phyloP scores from a whole-genome alignment of 345 rosid species.

The Populus deltoides region DNA sequence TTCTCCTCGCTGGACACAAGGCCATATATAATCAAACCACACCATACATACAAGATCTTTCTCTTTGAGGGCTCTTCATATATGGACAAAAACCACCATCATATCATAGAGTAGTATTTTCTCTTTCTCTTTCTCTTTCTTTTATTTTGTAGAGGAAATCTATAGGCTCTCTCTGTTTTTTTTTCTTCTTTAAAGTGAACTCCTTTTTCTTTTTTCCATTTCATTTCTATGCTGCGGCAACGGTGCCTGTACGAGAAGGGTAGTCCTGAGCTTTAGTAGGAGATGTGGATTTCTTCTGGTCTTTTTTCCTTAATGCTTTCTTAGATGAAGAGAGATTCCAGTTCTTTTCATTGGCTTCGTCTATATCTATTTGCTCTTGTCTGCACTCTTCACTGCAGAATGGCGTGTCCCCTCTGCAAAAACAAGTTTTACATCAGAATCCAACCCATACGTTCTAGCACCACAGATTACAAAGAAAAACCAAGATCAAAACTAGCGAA shows the following conservation, averaged over 20 bases:
- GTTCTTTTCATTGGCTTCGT: constrained; percentile 61
- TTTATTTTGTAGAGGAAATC: neutral
- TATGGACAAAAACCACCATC: neutral
- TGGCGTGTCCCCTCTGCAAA: constrained; percentile 77
- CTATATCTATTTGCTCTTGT: constrained; percentile 69
- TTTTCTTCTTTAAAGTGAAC: neutral
- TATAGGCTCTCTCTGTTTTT: neutral
- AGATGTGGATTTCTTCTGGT: constrained; percentile 40
- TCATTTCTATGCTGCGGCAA: constrained; percentile 42
- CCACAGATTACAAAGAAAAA: neutral
- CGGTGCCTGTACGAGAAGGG: constrained; percentile 38
- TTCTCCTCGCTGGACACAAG: neutral
- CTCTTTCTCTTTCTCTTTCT: neutral
- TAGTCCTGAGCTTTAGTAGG: constrained; percentile 32
- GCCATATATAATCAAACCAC: neutral
- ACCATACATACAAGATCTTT: neutral
- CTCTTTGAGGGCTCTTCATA: neutral
- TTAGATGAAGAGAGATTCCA: constrained; percentile 58
- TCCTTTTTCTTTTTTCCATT: neutral
- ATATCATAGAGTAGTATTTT: neutral
- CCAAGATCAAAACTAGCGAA: neutral
- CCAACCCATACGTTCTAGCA: neutral
- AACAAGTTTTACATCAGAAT: constrained; percentile 8
- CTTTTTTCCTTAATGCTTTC: constrained; percentile 49
- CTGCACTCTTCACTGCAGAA: constrained; percentile 91